Evolutionary conservation across 2,329 filamentous ascomycete species (phyloP).

Genomic region (Alternaria sp.): DNA sequence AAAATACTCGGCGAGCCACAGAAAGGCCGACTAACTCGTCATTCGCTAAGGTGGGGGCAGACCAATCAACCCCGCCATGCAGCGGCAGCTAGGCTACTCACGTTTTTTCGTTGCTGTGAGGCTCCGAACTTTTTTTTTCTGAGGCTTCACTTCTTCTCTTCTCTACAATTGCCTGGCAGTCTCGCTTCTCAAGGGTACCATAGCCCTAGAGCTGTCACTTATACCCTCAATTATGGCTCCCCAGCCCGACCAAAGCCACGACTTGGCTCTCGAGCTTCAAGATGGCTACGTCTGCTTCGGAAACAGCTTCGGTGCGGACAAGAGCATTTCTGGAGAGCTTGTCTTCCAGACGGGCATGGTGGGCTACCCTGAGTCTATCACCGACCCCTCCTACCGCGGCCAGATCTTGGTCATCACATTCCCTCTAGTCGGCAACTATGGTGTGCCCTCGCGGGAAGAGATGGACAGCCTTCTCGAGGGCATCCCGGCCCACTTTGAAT

Average conservation of each 20-base stretch:
- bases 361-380: slow-evolving; percentile 93
- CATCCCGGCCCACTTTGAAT: slow-evolving; percentile 92
- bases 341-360: slow-evolving; percentile 99
- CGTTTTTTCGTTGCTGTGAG: slow-evolving; percentile 10
- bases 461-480: slow-evolving; percentile 85
- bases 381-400: slow-evolving; percentile 84
- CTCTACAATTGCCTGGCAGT: slow-evolving; percentile 40
- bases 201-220: slow-evolving; percentile 45
- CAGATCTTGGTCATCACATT: slow-evolving; percentile 98
- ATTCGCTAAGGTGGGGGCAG: slow-evolving; percentile 12
- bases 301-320: slow-evolving; percentile 94
- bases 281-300: slow-evolving; percentile 92
- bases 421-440: slow-evolving; percentile 95
- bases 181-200: slow-evolving; percentile 39
- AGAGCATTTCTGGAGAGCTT: slow-evolving; percentile 93
- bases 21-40: slow-evolving; percentile 5
- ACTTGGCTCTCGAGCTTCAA: slow-evolving; percentile 88
- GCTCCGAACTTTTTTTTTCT: slow-evolving; percentile 23
- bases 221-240: slow-evolving; percentile 39
- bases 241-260: slow-evolving; percentile 54
- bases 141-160: slow-evolving; percentile 23
- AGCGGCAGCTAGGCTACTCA: slow-evolving; percentile 11
- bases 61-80: slow-evolving; percentile 22
- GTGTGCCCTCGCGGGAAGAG: slow-evolving; percentile 85
- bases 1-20: slow-evolving; percentile 1